These are phyloP conservation scores for Hippophae gyantsensis DNA, from an alignment of 306 rosid genomes.

Conservation along the genomic window DNA sequence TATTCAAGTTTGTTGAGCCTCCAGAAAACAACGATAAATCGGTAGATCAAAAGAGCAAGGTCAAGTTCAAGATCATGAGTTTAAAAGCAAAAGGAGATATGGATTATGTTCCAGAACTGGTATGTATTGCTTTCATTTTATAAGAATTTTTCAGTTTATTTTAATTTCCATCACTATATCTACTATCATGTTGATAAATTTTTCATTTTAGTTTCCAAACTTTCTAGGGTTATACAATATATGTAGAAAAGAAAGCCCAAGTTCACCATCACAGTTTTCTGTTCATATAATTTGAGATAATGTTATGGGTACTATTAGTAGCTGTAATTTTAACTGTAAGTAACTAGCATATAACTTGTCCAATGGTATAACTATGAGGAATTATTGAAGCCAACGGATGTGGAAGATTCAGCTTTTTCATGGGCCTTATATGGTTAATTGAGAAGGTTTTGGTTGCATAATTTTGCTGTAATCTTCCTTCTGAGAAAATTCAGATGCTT, in stretches of 20 bases:
- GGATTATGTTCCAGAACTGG: constrained; percentile 89
- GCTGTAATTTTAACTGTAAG: too few relatives aligned
- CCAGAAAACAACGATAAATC: constrained; percentile 72
- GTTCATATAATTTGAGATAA: too few relatives aligned
- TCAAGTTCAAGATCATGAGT: constrained; percentile 93
- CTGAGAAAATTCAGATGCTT: constrained; percentile 3
- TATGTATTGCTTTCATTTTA: constrained; percentile 24
- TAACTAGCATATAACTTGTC: background rate
- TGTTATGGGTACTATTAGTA: too few relatives aligned
- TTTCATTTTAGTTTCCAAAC: too few relatives aligned
- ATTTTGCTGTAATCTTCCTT: background rate
- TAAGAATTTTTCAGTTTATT: constrained; percentile 1
- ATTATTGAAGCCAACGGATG: too few relatives aligned
- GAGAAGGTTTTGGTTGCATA: background rate
- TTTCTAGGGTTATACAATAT: too few relatives aligned
- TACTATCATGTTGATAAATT: background rate
- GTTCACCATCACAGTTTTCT: too few relatives aligned
- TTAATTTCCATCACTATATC: background rate
- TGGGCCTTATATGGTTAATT: too few relatives aligned
- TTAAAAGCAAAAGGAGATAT: constrained; percentile 70
- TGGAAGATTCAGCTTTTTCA: too few relatives aligned
- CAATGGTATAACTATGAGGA: background rate
- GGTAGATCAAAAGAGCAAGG: constrained; percentile 64
- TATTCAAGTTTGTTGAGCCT: constrained; percentile 89
- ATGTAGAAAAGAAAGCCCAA: too few relatives aligned